Percentiles rank a stretch among this genome's conserved stretches.
Conservation (phyloP, 768 basidiomycete genomes). For the Chlorophyllum brunneum region DNA sequence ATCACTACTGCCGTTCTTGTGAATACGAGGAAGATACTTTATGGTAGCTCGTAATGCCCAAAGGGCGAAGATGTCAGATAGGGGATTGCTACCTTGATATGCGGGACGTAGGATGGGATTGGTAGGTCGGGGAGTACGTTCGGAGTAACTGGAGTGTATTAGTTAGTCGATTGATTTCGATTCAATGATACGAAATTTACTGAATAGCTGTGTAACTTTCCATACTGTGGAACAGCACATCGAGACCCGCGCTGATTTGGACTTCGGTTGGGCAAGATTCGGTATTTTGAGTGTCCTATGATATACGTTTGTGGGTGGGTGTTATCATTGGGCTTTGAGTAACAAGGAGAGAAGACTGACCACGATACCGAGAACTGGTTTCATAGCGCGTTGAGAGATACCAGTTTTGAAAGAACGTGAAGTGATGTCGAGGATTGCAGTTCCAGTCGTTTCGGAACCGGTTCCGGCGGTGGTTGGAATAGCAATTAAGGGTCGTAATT, state of each 20-base stretch:
- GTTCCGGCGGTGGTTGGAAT: conserved; percentile 80
- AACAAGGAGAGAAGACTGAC: conserved; percentile 24
- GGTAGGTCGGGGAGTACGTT: conserved; percentile 82
- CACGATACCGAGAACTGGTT: conserved; percentile 82
- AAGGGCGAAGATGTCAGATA: conserved; percentile 92
- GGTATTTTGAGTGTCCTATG: conserved; percentile 81
- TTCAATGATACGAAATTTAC: conserved; percentile 34
- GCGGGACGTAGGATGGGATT: conserved; percentile 91
- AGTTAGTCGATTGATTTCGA: neutral
- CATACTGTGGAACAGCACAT: conserved; percentile 94
- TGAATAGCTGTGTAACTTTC: conserved; percentile 95
- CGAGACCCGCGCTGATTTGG: conserved; percentile 89
- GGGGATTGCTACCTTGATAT: conserved; percentile 91
- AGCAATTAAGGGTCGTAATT: conserved; percentile 81
- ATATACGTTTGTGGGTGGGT: neutral
- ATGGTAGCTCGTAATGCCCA: conserved; percentile 93
- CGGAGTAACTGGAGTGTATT: conserved; percentile 60
- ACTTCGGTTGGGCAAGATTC: conserved; percentile 86
- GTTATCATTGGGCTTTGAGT: neutral
- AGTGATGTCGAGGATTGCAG: conserved; percentile 91
- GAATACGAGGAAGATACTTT: conserved; percentile 82
- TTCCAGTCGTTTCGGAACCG: conserved; percentile 92
- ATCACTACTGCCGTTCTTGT: conserved; percentile 67
- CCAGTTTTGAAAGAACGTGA: conserved; percentile 95
- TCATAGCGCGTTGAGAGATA: conserved; percentile 88